Base-by-base conservation (phyloP, 2,329 filamentous ascomycete species). In the Cladosporium halotolerans region DNA sequence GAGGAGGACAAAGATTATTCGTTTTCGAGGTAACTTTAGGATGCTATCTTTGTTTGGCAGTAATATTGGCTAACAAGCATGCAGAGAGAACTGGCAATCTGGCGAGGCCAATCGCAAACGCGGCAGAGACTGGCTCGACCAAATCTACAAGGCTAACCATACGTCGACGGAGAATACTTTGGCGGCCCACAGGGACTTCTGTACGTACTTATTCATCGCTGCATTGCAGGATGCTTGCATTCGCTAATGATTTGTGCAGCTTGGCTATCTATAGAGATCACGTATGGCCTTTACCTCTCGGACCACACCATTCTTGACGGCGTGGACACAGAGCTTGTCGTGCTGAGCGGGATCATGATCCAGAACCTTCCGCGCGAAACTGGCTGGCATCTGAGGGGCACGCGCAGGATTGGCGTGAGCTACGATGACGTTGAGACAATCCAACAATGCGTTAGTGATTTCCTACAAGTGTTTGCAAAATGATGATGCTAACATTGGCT, bases 1-100 rank as follows among this genome's bases (percentile, higher is more conserved):
- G 72, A 71, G 0, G 80, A 83, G 62, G 82, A 85, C 59, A 77
- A 74, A 48, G 82, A 85, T 59, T 79, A 73, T 52, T 74, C 69
- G 3, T 71, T 68, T 53, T 80, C 78, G 3, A 76, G 82, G 58
- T 66, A 41, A 48, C 46, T 19, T 9, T 6, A 44, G 14, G 18
- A 10, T 19, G 13, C n/a, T 6, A 4, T 2, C 18, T 39, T 19
- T 48, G 9, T 19, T 6, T 34, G 16, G 31, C 9, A 16, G n/a
- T 16, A 1, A 39, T 14, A 5, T 14, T 14, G 4, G 14, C 23
- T 40, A 31, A 39, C 8, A 14, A 14, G 10, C 8, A 39, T 32
- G 9, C 6, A 72, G 72, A 56, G 73, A 81, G 57, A 70, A 73
- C 9, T 85, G 82, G 82, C 73, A 79, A 59, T 78, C 77, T 28